Base-by-base conservation (phyloP, 2,329 filamentous ascomycete species). In the Pyrenophora teres region DNA sequence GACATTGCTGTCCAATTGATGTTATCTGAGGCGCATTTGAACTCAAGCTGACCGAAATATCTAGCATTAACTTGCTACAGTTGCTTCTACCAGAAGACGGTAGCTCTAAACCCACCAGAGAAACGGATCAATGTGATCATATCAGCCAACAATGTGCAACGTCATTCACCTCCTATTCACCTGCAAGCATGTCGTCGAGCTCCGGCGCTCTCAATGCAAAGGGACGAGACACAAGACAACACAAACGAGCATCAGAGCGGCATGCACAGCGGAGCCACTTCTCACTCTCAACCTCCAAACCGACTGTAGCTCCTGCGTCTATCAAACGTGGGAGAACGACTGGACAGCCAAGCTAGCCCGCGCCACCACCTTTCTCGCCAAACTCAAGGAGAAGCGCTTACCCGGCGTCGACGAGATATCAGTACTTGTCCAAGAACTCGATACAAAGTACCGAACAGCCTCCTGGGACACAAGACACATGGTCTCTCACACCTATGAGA, bases 131-230 rank as follows among this genome's bases (percentile, higher is more conserved):
- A 2, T 25, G 12, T 18, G 9, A n/a, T 12, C 23, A 25, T n/a
- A 18, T 3, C 2, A 13, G 40, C 21, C 25, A 18, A n/a, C 13
- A 18, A 77, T 77, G 75, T 77, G 75, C 66, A 75, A 74, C 37
- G 61, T 68, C 21, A 54, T 69, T 10, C 59, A 54, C 8, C 67
- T 71, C 38, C 50, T 37, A 4, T 75, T 73, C 46, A 47, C 52
- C 7, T 77, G 75, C 58, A 52, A 59, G 0, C 74, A 76, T 12
- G 0, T 27, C 7, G 36, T 66, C 46, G 46, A 48, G 16, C 56
- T 69, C 25, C 60, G 63, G 15, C 60, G 64, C 8, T 75, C 71
- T 2, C 61, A 58, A 16, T 77, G 75, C 53, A 45, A 58, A 9
- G 74, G 71, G 10, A 71, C 62, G 2, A 71, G 65, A 31, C 64